Evolutionary conservation across 1,284 basidiomycete species (phyloP).

Genomic region (Ganoderma boninense): DNA sequence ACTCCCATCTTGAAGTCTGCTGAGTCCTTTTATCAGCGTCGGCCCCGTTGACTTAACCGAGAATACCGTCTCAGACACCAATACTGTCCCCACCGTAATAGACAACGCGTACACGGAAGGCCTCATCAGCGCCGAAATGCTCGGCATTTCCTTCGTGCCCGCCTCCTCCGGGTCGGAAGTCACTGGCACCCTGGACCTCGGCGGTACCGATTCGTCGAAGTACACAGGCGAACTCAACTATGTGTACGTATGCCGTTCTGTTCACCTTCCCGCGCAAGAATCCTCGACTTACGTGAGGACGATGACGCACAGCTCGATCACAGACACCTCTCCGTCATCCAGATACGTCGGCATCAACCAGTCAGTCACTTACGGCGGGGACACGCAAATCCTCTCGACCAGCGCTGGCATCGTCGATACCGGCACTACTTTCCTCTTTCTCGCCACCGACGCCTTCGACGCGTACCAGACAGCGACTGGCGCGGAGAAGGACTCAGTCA

Average conservation of each 20-base stretch:
- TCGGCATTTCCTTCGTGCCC: constrained; percentile 17
- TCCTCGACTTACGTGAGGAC: constrained; percentile 27
- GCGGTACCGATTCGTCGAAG: constrained; percentile 55
- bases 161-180: not conserved
- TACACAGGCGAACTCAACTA: constrained; percentile 57
- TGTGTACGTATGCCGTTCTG: constrained; percentile 45
- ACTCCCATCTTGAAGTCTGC: not conserved
- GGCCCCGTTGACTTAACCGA: constrained; percentile 56
- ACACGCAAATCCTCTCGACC: constrained; percentile 26
- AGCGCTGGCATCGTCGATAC: constrained; percentile 41
- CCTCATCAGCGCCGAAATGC: constrained; percentile 17
- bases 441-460: constrained; percentile 39
- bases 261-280: not conserved
- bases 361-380: constrained; percentile 33
- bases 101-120: constrained; percentile 53
- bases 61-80: constrained; percentile 14
- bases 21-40: constrained; percentile 32
- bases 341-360: constrained; percentile 38
- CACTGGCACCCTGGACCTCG: constrained; percentile 46
- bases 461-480: constrained; percentile 34
- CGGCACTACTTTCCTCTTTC: constrained; percentile 43
- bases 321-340: constrained; percentile 46
- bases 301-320: constrained; percentile 46
- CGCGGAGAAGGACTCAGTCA: constrained; percentile 25
- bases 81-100: constrained; percentile 37